Conservation (phyloP, 495 filamentous ascomycete genomes). For the Ascodesmis nigricans region DNA sequence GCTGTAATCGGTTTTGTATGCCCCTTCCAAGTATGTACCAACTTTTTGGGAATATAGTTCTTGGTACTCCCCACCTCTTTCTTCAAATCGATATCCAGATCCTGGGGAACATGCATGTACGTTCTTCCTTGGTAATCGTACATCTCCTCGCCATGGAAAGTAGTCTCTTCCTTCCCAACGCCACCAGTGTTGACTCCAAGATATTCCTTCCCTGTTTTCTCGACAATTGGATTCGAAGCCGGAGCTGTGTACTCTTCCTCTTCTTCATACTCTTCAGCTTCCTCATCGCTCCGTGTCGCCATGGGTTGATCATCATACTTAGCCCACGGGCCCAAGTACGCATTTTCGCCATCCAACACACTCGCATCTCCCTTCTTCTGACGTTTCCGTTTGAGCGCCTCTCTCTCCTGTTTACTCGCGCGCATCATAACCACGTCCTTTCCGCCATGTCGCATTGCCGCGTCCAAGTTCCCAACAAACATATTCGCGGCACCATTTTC, state of each 20-base stretch:
- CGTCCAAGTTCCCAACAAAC: constrained; percentile 34
- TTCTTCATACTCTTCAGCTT: constrained; percentile 29
- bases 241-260: constrained; percentile 30
- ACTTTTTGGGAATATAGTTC: constrained; percentile 86
- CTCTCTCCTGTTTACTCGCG: constrained; percentile 44
- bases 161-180: constrained; percentile 45
- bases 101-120: constrained; percentile 91
- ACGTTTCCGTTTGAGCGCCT: constrained; percentile 41
- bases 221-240: constrained; percentile 21
- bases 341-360: constrained; percentile 60
- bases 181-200: constrained; percentile 27
- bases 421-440: constrained; percentile 36
- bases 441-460: constrained; percentile 30
- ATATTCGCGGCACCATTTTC: constrained; percentile 17
- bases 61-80: constrained; percentile 59
- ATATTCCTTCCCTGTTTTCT: constrained; percentile 20
- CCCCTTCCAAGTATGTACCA: constrained; percentile 77
- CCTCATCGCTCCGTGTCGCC: constrained; percentile 32
- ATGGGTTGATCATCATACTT: constrained; percentile 42
- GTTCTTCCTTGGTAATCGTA: constrained; percentile 84
- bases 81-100: constrained; percentile 68
- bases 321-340: constrained; percentile 90
- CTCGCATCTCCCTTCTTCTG: constrained; percentile 66
- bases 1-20: constrained; percentile 59
- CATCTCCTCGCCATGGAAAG: constrained; percentile 62